Conservation (phyloP, 192 early-diverging fungal genomes). For the Coemansia asiatica region DNA sequence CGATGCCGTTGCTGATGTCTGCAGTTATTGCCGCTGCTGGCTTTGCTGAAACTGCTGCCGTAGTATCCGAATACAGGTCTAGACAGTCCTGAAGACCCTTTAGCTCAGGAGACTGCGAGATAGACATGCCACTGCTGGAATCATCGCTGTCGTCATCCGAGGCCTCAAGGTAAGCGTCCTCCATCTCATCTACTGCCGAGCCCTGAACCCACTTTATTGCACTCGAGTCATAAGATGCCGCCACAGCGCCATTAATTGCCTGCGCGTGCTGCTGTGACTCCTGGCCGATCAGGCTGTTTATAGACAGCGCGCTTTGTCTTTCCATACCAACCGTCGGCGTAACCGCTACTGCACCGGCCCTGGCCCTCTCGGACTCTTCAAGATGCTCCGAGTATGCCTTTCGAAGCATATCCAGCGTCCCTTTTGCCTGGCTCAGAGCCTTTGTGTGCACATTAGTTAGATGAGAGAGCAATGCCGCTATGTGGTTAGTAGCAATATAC, state of each 20-base stretch:
- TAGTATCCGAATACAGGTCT: constrained; percentile 20
- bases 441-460: constrained; percentile 48
- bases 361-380: constrained; percentile 15
- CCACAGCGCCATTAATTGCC: constrained; percentile 5
- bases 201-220: constrained; percentile 32
- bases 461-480: constrained; percentile 70
- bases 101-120: constrained; percentile 29
- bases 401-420: constrained; percentile 24
- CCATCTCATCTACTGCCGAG: constrained; percentile 65
- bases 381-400: constrained; percentile 34
- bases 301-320: constrained; percentile 39
- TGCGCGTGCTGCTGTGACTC: constrained; percentile 8
- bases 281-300: constrained; percentile 33
- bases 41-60: not conserved
- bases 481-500: constrained; percentile 69
- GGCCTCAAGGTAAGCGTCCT: constrained; percentile 79
- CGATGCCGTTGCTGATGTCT: not conserved
- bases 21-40: not conserved
- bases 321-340: constrained; percentile 47
- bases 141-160: constrained; percentile 59
- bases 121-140: constrained; percentile 5
- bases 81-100: constrained; percentile 34
- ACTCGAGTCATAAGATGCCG: not conserved
- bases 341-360: constrained; percentile 19
- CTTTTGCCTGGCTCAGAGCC: constrained; percentile 16